These are phyloP conservation scores for Piloderma croceum DNA, from an alignment of 768 basidiomycete genomes.

Conservation along the genomic window DNA sequence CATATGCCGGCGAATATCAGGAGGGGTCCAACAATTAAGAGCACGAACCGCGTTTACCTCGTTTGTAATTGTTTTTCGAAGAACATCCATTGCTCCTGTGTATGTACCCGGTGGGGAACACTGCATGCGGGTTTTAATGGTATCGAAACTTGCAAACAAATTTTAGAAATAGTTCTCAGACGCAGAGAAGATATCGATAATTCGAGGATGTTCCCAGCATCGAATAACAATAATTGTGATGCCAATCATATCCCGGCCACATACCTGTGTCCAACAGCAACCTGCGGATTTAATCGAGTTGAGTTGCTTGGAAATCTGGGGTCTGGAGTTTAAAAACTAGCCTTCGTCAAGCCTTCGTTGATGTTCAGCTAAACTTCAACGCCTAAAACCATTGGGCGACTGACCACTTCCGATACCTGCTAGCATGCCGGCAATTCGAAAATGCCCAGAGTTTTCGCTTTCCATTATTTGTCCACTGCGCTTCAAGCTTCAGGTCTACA, in stretches of 20 bases:
- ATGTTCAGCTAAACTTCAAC: no score
- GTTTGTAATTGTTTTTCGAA: slow-evolving; percentile 50
- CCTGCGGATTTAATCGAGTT: no score
- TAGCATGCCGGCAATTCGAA: slow-evolving; percentile 50
- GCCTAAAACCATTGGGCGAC: slow-evolving; percentile 13
- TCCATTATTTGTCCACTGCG: no score
- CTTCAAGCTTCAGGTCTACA: no score
- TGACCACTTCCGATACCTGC: slow-evolving; percentile 60
- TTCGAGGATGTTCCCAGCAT: no score
- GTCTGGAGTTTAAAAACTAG: slow-evolving; percentile 15
- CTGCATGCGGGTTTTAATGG: slow-evolving; percentile 68
- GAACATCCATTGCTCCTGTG: slow-evolving; percentile 53
- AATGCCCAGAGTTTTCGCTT: no score
- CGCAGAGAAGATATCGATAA: no score
- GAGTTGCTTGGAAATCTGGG: slow-evolving; percentile 5
- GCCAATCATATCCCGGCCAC: background rate
- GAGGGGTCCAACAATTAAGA: slow-evolving; percentile 5
- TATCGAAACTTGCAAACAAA: slow-evolving; percentile 68
- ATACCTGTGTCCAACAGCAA: slow-evolving; percentile 67
- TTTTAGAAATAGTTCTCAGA: no score
- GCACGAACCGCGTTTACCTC: slow-evolving; percentile 39
- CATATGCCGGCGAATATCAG: slow-evolving; percentile 3
- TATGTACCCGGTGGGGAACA: slow-evolving; percentile 63
- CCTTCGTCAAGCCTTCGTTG: slow-evolving; percentile 47
- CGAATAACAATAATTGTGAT: no score